Base-by-base conservation (phyloP, 2,329 filamentous ascomycete species). In the Apiospora kogelbergensis region DNA sequence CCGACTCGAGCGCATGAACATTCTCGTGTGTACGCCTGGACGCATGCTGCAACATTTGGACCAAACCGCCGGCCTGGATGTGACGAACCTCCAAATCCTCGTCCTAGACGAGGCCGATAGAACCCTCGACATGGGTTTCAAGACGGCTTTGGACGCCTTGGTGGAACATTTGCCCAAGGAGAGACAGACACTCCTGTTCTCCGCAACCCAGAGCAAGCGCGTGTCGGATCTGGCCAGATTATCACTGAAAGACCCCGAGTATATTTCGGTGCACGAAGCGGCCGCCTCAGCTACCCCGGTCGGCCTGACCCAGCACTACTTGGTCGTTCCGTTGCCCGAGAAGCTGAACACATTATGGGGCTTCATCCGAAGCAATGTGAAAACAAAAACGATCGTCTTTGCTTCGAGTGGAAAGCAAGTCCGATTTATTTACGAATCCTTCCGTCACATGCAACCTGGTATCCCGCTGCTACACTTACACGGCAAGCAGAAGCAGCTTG, bases 101-200 rank as follows among this genome's bases (percentile, higher is more conserved):
- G 95, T 99, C 0, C 84, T 99, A 68, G 96, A 99, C 76, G 96
- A 99, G 80, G 96, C 96, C 2, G 96, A 99, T 80, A 89, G 96
- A 46, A 98, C 98, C 76, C 90, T 99, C 87, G 96, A 99, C 77
- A 96, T 98, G 94, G 96, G 96, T 6, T 99, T 99, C 79, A 91
- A 97, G 80, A 85, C 86, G 6, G 93, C 93, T 1, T 91, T 99
- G 3, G 96, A 99, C 80, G 96, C 96, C 0, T 92, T 99, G 66
- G 83, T 99, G 37, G 94, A 97, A 71, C 97, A 98, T 78, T 84
- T 99, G 1, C 96, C 96, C 0, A 91, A 89, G 74, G 84, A 91
- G 37, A 87, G 96, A 71, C 96, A 99, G 81, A 99, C 96, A 0
- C 86, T 99, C 77, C 88, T 99, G 11, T 99, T 98, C 84, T 97